A percentile compares a stretch with the other conserved stretches of the same genome.
These are phyloP conservation scores for Rubroboletus satanas DNA, from an alignment of 768 basidiomycete genomes.

Conservation along the genomic window DNA sequence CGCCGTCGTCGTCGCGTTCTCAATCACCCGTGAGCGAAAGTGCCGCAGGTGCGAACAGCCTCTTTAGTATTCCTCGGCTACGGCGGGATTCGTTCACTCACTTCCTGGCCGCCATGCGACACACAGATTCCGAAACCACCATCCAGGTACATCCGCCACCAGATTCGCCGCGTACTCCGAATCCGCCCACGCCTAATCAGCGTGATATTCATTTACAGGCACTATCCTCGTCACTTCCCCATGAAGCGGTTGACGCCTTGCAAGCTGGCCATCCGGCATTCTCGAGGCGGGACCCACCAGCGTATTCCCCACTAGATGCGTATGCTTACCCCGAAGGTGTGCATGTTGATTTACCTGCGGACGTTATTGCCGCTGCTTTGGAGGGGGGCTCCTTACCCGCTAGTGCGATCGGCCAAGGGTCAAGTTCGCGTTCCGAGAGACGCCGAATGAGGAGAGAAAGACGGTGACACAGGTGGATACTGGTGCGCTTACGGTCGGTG, in stretches of 20 bases:
- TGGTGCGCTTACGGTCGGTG: constrained; percentile 5
- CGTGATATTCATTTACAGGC: constrained; percentile 81
- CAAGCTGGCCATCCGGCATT: constrained; percentile 32
- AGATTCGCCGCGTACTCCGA: constrained; percentile 73
- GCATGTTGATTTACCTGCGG: constrained; percentile 90
- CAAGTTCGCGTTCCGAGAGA: constrained; percentile 49
- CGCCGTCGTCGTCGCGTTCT: constrained; percentile 44
- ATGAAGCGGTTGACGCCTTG: constrained; percentile 24
- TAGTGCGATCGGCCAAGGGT: constrained; percentile 50
- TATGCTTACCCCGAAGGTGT: constrained; percentile 82
- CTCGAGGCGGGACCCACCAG: constrained; percentile 69
- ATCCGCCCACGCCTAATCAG: constrained; percentile 81
- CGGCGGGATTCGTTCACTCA: constrained; percentile 65
- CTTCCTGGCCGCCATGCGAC: constrained; percentile 53
- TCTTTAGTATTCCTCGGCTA: constrained; percentile 71
- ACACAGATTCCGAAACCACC: constrained; percentile 61
- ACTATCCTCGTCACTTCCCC: constrained; percentile 22
- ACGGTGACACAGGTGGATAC: constrained; percentile 20
- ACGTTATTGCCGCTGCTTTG: constrained; percentile 85
- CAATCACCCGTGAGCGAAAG: constrained; percentile 50
- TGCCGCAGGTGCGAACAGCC: constrained; percentile 78
- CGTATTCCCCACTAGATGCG: constrained; percentile 88
- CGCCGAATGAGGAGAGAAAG: constrained; percentile 54
- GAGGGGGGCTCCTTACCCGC: constrained; percentile 69
- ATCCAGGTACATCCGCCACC: constrained; percentile 74